Percentiles rank a stretch among this genome's conserved stretches.
Evolutionary conservation across 2,329 filamentous ascomycete species (phyloP).

Genomic region (Mariannaea sp.): DNA sequence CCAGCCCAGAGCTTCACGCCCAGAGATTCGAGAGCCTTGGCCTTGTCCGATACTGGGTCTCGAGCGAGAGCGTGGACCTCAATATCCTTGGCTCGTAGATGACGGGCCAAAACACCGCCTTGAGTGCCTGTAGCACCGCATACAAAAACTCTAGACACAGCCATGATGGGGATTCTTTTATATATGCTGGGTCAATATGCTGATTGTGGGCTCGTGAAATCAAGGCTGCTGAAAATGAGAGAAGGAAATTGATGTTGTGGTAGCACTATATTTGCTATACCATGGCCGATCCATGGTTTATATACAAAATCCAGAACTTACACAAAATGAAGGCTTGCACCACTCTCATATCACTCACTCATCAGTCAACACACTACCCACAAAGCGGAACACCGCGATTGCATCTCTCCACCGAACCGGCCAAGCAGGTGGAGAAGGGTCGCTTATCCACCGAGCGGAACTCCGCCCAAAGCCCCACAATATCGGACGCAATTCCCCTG

Average conservation of each 20-base stretch:
- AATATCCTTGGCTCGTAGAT: slow-evolving; percentile 41
- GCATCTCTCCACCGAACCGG: slow-evolving; percentile 19
- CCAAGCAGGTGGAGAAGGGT: neutral
- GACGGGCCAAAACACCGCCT: slow-evolving; percentile 43
- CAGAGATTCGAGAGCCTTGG: slow-evolving; percentile 36
- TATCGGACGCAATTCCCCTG: slow-evolving; percentile 22
- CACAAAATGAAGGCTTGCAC: neutral
- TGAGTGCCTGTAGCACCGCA: slow-evolving; percentile 48
- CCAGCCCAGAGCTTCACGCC: slow-evolving; percentile 43
- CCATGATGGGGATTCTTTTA: slow-evolving; percentile 36
- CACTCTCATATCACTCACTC: neutral
- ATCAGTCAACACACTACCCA: neutral
- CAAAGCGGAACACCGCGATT: slow-evolving; percentile 1
- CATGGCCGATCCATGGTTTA: neutral
- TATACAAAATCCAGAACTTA: neutral
- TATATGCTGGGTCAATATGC: neutral
- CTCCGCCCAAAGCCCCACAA: slow-evolving; percentile 35
- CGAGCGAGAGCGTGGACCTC: slow-evolving; percentile 44
- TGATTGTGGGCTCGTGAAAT: neutral
- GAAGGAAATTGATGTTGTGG: neutral
- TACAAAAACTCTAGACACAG: slow-evolving; percentile 44
- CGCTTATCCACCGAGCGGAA: slow-evolving; percentile 32
- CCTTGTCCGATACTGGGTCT: slow-evolving; percentile 36
- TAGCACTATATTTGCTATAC: neutral
- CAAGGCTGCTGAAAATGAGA: neutral